A percentile compares a stretch with the other conserved stretches of the same genome.
These are phyloP conservation scores for Naganishia friedmannii DNA, from an alignment of 768 basidiomycete species.

Conservation along the genomic window DNA sequence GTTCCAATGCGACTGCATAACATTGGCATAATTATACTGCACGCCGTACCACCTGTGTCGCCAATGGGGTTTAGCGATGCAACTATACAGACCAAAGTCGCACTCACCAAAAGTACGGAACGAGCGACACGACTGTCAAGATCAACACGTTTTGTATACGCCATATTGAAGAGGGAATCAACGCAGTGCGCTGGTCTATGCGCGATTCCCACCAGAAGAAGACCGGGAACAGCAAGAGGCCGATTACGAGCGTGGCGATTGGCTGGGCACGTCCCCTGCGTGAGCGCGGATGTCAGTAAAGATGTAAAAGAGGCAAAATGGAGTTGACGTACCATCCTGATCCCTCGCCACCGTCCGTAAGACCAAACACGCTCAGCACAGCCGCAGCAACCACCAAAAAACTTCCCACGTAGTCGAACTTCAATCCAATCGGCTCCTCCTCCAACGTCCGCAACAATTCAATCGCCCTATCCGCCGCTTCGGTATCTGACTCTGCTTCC, in stretches of 20 bases:
- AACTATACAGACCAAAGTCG: background rate
- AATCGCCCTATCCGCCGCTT: constrained; percentile 17
- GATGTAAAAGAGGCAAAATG: background rate
- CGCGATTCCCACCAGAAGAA: constrained; percentile 30
- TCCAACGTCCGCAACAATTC: constrained; percentile 24
- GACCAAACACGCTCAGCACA: constrained; percentile 19
- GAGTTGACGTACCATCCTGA: constrained; percentile 24
- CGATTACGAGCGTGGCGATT: constrained; percentile 28
- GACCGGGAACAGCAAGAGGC: constrained; percentile 28
- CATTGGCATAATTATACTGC: constrained; percentile 25
- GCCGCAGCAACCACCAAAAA: constrained; percentile 30
- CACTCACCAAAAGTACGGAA: constrained; percentile 38
- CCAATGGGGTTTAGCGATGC: background rate
- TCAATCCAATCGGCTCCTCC: constrained; percentile 2
- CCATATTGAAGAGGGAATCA: constrained; percentile 43
- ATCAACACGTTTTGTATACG: constrained; percentile 41
- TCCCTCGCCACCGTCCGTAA: constrained; percentile 31
- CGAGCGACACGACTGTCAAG: constrained; percentile 37
- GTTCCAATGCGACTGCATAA: constrained; percentile 26
- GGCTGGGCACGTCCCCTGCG: constrained; percentile 29
- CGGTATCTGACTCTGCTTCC: background rate
- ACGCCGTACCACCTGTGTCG: constrained; percentile 19
- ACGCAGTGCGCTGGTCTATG: constrained; percentile 29
- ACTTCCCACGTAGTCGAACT: constrained; percentile 28
- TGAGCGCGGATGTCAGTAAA: background rate